Conservation (phyloP, 352 stramenopile genomes). For the Phytophthora quininea region DNA sequence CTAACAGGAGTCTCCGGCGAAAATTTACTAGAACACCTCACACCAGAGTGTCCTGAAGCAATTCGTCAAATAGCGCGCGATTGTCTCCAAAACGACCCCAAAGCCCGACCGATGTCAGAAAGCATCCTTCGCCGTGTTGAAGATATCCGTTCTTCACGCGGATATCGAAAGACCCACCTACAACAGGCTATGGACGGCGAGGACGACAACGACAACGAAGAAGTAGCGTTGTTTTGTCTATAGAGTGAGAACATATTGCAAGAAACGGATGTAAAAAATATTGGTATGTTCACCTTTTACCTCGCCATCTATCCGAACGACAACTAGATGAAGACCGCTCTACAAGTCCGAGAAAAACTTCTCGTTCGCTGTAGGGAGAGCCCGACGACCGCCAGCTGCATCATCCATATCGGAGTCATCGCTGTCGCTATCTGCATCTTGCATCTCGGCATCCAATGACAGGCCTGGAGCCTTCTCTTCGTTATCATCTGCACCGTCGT, state of each 20-base stretch:
- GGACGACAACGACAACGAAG: slow-evolving; percentile 13
- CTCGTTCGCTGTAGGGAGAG: slow-evolving; percentile 73
- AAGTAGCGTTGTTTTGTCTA: slow-evolving; percentile 18
- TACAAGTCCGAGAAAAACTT: slow-evolving; percentile 88
- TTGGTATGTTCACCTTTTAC: slow-evolving; percentile 25
- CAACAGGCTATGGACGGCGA: slow-evolving; percentile 1
- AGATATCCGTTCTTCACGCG: slow-evolving; percentile 24
- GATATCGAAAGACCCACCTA: slow-evolving; percentile 11
- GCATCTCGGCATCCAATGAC: slow-evolving; percentile 75
- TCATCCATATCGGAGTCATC: slow-evolving; percentile 61
- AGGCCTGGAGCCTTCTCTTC: slow-evolving; percentile 47
- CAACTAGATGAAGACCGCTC: slow-evolving; percentile 2
- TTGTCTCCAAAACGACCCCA: slow-evolving; percentile 46
- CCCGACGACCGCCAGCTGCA: slow-evolving; percentile 43
- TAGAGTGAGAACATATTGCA: slow-evolving; percentile 1
- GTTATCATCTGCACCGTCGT: slow-evolving; percentile 62
- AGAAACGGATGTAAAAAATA: slow-evolving; percentile 24
- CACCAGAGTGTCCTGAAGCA: slow-evolving; percentile 41
- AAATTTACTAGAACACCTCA: slow-evolving; percentile 41
- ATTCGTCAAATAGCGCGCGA: slow-evolving; percentile 41
- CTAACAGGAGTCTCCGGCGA: slow-evolving; percentile 36
- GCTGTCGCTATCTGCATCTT: slow-evolving; percentile 86
- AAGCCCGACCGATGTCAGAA: slow-evolving; percentile 36
- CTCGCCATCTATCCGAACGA: slow-evolving; percentile 29
- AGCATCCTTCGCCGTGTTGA: slow-evolving; percentile 29